Conservation (phyloP, 306 rosid species). For the Malus sylvestris region DNA sequence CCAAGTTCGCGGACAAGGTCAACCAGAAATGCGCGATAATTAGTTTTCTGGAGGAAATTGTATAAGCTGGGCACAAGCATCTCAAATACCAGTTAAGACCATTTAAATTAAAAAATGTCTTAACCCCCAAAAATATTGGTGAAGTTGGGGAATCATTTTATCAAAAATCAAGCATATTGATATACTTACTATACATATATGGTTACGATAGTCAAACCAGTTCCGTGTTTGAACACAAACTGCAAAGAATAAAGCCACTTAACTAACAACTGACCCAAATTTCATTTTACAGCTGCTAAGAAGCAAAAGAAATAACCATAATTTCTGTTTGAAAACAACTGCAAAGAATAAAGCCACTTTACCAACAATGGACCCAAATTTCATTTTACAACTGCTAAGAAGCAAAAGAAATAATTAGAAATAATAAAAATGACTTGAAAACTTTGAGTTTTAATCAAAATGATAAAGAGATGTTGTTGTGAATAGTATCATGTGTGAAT, state of each 20-base stretch:
- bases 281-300: conserved; percentile 5
- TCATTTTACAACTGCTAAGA: conserved; percentile 7
- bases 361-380: conserved; percentile 34
- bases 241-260: conserved; percentile 75
- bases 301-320: conserved; percentile 14
- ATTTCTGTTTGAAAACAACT: conserved; percentile 80
- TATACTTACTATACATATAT: conserved; percentile 71
- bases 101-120: conserved; percentile 47
- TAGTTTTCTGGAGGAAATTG: conserved; percentile 91
- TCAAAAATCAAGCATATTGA: conserved; percentile 26
- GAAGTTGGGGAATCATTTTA: conserved; percentile 22
- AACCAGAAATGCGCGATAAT: conserved; percentile 85
- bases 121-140: conserved; percentile 23
- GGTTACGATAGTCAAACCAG: conserved; percentile 99
- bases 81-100: conserved; percentile 92
- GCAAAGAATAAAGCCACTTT: conserved; percentile 67
- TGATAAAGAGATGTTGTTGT: too few relatives aligned
- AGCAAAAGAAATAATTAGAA: neutral
- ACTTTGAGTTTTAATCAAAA: too few relatives aligned
- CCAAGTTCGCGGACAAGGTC: conserved; percentile 96
- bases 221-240: conserved; percentile 91
- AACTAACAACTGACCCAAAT: conserved; percentile 29
- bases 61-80: conserved; percentile 96
- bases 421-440: too few relatives aligned
- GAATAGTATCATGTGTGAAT: too few relatives aligned